These are phyloP conservation scores for Vickermania ingenoplastis DNA, from an alignment of 208 protist genomes.

Conservation along the genomic window DNA sequence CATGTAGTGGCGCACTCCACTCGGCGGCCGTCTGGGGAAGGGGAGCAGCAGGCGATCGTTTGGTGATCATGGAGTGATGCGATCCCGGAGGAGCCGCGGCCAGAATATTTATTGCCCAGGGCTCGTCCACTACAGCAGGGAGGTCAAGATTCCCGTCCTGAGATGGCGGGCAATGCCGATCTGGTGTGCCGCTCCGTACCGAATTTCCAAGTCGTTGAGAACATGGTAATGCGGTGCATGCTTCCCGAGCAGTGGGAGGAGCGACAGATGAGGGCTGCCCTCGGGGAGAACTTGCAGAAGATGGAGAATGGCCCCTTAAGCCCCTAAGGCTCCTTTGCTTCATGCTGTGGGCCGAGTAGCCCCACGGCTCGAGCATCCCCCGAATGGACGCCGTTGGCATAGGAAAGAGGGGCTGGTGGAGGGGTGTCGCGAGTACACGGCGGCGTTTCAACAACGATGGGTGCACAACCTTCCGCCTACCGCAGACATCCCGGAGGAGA, in stretches of 20 bases:
- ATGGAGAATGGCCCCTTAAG: constrained; percentile 7
- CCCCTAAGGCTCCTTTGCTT: too few species aligned
- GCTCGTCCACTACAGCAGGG: constrained; percentile 5
- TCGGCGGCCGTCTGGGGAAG: not conserved
- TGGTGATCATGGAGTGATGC: constrained; percentile 6
- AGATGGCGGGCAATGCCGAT: constrained; percentile 11
- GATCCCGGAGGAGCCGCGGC: not conserved
- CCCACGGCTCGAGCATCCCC: constrained; percentile 5
- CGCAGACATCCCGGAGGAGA: too few species aligned
- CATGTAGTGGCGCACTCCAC: not conserved
- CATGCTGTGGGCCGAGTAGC: constrained; percentile 15
- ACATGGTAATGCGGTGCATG: not conserved
- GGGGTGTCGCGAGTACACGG: not conserved
- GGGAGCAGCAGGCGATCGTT: not conserved
- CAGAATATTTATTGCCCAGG: constrained; percentile 6
- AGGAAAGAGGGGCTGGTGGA: constrained; percentile 5
- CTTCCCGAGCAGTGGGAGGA: constrained; percentile 12
- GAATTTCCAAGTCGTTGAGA: constrained; percentile 7
- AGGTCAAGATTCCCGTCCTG: constrained; percentile 8
- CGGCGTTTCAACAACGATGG: too few species aligned
- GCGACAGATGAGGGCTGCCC: not conserved
- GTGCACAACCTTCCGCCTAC: too few species aligned
- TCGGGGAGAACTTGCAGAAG: not conserved
- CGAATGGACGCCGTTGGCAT: constrained; percentile 5
- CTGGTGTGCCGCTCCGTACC: constrained; percentile 7